Conservation (phyloP, 2,329 filamentous ascomycete genomes). For the Cylindrodendrum hubeiense region DNA sequence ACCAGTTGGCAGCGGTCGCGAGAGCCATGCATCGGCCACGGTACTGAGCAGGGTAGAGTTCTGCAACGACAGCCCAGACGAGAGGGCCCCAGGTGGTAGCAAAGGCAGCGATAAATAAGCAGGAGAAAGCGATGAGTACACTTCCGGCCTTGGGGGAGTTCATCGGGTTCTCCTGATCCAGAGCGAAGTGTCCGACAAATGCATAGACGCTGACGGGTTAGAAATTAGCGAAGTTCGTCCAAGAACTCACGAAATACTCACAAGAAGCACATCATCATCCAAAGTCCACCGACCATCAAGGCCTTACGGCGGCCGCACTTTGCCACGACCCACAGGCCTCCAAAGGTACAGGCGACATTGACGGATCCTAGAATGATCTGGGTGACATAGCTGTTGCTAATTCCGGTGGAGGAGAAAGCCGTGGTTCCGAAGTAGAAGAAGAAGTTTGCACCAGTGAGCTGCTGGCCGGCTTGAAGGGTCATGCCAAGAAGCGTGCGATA, state of each 20-base stretch:
- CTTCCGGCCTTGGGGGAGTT: conserved; percentile 64
- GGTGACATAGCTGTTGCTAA: conserved; percentile 74
- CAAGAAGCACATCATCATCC: conserved; percentile 68
- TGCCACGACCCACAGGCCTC: conserved; percentile 74
- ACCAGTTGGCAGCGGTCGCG: conserved; percentile 70
- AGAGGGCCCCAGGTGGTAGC: conserved; percentile 79
- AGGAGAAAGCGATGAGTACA: conserved; percentile 76
- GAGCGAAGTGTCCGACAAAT: conserved; percentile 61
- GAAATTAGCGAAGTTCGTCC: neutral
- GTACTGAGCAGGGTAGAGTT: conserved; percentile 73
- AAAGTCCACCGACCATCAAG: conserved; percentile 72
- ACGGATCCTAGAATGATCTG: conserved; percentile 77
- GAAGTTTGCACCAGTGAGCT: conserved; percentile 72
- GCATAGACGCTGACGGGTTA: conserved; percentile 54
- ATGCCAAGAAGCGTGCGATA: conserved; percentile 75
- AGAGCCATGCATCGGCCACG: conserved; percentile 67
- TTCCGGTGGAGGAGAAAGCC: conserved; percentile 74
- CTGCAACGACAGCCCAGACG: conserved; percentile 74
- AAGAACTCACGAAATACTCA: conserved; percentile 37
- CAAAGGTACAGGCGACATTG: conserved; percentile 76
- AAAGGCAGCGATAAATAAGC: conserved; percentile 75
- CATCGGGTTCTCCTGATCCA: conserved; percentile 56
- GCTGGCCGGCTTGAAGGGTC: conserved; percentile 73
- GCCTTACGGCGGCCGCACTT: conserved; percentile 73
- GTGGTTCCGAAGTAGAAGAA: conserved; percentile 77